These are phyloP conservation scores for Naegleria fowleri DNA, from an alignment of 208 protist species.

Conservation along the genomic window DNA sequence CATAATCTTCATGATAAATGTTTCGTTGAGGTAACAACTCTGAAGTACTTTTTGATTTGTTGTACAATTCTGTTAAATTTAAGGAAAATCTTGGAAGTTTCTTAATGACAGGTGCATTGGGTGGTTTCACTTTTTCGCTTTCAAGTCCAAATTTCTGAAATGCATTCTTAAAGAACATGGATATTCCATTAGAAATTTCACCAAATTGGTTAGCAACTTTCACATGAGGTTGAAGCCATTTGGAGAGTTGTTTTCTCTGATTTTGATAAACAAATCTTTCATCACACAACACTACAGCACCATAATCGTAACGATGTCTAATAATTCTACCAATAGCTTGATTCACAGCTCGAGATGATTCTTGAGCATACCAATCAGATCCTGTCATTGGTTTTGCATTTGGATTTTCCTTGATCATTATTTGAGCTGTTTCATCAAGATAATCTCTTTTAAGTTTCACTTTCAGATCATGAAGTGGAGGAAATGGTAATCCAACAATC, in stretches of 20 bases:
- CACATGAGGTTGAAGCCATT: constrained; percentile 38
- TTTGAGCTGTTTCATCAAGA: constrained; percentile 45
- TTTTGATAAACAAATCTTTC: constrained; percentile 60
- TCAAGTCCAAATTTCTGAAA: neutral
- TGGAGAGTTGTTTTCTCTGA: constrained; percentile 5
- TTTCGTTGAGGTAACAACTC: neutral
- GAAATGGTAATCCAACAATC: constrained; percentile 78
- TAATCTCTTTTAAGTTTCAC: constrained; percentile 54
- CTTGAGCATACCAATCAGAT: constrained; percentile 84
- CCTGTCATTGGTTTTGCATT: constrained; percentile 57
- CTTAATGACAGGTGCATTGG: neutral
- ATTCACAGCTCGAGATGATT: constrained; percentile 91
- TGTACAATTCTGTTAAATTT: too few species aligned
- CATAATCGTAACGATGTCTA: constrained; percentile 90
- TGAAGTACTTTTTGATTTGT: neutral
- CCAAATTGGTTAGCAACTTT: neutral
- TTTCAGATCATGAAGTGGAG: constrained; percentile 56
- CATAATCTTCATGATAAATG: neutral
- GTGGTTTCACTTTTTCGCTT: constrained; percentile 6
- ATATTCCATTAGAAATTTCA: neutral
- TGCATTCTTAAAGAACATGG: neutral
- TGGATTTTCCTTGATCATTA: constrained; percentile 13
- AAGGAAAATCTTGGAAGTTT: neutral
- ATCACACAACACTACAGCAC: constrained; percentile 86
- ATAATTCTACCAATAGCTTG: constrained; percentile 94